Conservation (phyloP, 345 rosid genomes). For the Populus euphratica region DNA sequence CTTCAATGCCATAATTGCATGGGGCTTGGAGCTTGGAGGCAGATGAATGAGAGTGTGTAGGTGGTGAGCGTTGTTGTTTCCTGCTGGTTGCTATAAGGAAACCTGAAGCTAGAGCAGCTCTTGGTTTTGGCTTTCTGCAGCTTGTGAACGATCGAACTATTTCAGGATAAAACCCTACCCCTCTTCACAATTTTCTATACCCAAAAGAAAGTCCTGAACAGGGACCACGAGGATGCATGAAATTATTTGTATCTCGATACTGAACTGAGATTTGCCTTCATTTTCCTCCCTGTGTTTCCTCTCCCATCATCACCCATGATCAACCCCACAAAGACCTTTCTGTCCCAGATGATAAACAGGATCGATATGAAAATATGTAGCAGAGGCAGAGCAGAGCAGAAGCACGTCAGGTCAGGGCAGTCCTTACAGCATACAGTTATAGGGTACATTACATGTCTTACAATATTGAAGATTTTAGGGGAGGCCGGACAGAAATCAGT, state of each 20-base stretch:
- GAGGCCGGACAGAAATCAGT: slow-evolving; percentile 30
- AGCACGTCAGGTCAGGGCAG: neutral
- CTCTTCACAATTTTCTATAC: neutral
- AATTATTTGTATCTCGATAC: slow-evolving; percentile 61
- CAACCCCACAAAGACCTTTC: neutral
- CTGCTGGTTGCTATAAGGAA: slow-evolving; percentile 32
- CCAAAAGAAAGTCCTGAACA: neutral
- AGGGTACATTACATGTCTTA: neutral
- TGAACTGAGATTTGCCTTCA: slow-evolving; percentile 52
- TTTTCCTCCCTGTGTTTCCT: slow-evolving; percentile 14
- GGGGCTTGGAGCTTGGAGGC: neutral
- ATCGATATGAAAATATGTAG: too few species aligned
- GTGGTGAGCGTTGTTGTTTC: slow-evolving; percentile 20
- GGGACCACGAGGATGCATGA: slow-evolving; percentile 40
- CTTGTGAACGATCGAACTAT: slow-evolving; percentile 47
- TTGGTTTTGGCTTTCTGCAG: slow-evolving; percentile 58
- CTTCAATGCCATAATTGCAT: neutral
- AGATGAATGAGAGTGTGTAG: neutral
- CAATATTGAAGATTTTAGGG: neutral
- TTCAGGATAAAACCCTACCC: slow-evolving; percentile 33
- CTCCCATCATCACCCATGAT: slow-evolving; percentile 10
- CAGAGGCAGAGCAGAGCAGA: neutral
- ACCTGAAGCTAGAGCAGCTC: slow-evolving; percentile 51
- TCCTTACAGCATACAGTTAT: neutral
- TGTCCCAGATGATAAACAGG: neutral